Evolutionary conservation across 2,329 filamentous ascomycete genomes (phyloP), one percentile per base, ranked within the genome.

Genomic region (Neonectria neomacrospora): DNA sequence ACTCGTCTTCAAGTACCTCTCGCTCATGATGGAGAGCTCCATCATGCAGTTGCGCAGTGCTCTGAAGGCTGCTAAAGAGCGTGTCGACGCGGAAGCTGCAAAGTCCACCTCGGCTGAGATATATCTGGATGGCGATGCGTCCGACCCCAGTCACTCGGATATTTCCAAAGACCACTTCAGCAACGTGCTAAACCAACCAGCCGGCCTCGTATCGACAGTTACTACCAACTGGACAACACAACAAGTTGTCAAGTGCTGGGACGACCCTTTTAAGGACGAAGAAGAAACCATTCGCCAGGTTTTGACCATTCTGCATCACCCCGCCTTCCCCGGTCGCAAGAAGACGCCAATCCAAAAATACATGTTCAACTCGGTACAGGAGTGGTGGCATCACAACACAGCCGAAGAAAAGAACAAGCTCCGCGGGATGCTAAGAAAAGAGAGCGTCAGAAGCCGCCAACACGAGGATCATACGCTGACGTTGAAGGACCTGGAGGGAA

Each of bases 21-120:
- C 94, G 1, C 93, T 95, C 0, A 97, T 95, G 79, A 86, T 97
- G 63, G 88, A 93, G 61, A 94, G 94, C 1, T 89, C 97, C 73
- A 96, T 97, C 76, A 90, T 90, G 58, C 87, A 91, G 47, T 90
- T 94, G 3, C 93, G 92, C 11, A 88, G 93, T 71, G 88, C 89
- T 23, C 83, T 97, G 30, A 96, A 65, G 28, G 73, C 73, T 1
- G 73, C 73, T 1, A 75, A 75, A 48, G 70, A 73, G 2, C 66
- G 70, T 0, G 73, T 75, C 3, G 73, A 75, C 14, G 71, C 73
- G 11, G 73, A 75, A 20, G 73, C 73, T 9, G 73, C 73, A 87
- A 90, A 5, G 85, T 88, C 48, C 75, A 87, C 70, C 79, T 88
- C 72, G 74, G 82, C 68, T 80, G 89, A 58, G 87, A 87, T 71